Percentiles rank a stretch among this genome's conserved stretches.
These are phyloP conservation scores for Cryptococcus sp. DNA, from an alignment of 1,284 basidiomycete species.

Conservation along the genomic window DNA sequence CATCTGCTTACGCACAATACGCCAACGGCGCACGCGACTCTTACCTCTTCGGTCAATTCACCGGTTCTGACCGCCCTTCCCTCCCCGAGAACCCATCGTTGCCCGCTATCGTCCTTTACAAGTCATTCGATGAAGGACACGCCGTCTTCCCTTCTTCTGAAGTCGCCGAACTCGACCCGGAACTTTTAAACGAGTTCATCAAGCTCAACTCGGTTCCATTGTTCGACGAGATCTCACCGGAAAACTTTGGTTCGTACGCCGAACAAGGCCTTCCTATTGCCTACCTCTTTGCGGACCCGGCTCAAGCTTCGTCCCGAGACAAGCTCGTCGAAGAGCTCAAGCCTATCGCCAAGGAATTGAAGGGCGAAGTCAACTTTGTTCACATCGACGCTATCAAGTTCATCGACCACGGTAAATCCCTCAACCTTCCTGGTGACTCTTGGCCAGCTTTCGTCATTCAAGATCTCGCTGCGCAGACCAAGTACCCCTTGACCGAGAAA, in stretches of 20 bases:
- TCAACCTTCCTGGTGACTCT: constrained; percentile 75
- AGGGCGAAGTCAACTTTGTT: constrained; percentile 92
- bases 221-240: constrained; percentile 89
- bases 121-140: constrained; percentile 83
- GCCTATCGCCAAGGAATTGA: constrained; percentile 76
- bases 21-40: constrained; percentile 89
- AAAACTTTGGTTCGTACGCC: constrained; percentile 90
- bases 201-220: constrained; percentile 82
- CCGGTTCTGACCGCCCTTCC: constrained; percentile 67
- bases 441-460: constrained; percentile 97
- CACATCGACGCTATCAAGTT: constrained; percentile 97
- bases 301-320: constrained; percentile 61
- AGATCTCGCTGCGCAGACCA: constrained; percentile 77
- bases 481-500: constrained; percentile 77
- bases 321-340: constrained; percentile 68
- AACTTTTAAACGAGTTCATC: constrained; percentile 75
- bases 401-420: constrained; percentile 89
- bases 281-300: constrained; percentile 90
- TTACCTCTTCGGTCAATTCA: constrained; percentile 86
- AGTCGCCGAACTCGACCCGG: constrained; percentile 58
- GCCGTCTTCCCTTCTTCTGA: constrained; percentile 66
- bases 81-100: constrained; percentile 68
- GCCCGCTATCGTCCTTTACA: constrained; percentile 89
- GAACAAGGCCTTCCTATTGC: constrained; percentile 81
- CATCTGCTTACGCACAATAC: constrained; percentile 70